A percentile compares a stretch with the other conserved stretches of the same genome.
Evolutionary conservation across 331 rosid genomes (phyloP).

Genomic region (Malus hybrid): DNA sequence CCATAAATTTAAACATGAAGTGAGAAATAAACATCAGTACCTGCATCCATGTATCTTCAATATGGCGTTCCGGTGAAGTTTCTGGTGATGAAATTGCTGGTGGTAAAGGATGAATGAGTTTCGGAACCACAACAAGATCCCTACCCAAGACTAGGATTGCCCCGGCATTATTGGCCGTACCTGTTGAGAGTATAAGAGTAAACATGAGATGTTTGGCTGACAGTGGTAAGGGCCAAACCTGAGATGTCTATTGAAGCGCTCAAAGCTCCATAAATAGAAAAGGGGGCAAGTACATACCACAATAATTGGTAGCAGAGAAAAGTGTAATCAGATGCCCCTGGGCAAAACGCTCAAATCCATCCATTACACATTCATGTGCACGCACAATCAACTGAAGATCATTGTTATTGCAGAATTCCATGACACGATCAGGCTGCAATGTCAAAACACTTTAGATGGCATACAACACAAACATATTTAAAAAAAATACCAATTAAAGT

Average conservation of each 20-base stretch:
- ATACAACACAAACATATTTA: background rate
- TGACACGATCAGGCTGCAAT: constrained; percentile 97
- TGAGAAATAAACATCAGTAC: constrained; percentile 25
- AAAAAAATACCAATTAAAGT: background rate
- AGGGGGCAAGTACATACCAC: constrained; percentile 49
- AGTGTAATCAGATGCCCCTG: constrained; percentile 98
- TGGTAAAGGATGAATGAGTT: constrained; percentile 93
- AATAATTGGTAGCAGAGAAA: constrained; percentile 96
- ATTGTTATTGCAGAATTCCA: constrained; percentile 98
- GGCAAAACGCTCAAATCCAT: constrained; percentile 99
- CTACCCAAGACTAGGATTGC: constrained; percentile 95
- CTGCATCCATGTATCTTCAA: constrained; percentile 99
- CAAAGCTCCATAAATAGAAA: background rate
- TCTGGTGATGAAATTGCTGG: constrained; percentile 97
- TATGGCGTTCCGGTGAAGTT: constrained; percentile 83
- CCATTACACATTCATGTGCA: constrained; percentile 99
- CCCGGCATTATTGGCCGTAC: constrained; percentile 98
- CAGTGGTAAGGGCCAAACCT: constrained; percentile 13
- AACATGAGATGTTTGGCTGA: constrained; percentile 11
- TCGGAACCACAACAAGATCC: constrained; percentile 99
- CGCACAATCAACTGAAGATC: constrained; percentile 98
- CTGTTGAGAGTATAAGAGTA: constrained; percentile 33
- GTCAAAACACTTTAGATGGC: constrained; percentile 24
- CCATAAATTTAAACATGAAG: background rate
- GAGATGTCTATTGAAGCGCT: constrained; percentile 1